Evolutionary conservation across 257 asterid species (phyloP).

Genomic region (Buddleja alternifolia): DNA sequence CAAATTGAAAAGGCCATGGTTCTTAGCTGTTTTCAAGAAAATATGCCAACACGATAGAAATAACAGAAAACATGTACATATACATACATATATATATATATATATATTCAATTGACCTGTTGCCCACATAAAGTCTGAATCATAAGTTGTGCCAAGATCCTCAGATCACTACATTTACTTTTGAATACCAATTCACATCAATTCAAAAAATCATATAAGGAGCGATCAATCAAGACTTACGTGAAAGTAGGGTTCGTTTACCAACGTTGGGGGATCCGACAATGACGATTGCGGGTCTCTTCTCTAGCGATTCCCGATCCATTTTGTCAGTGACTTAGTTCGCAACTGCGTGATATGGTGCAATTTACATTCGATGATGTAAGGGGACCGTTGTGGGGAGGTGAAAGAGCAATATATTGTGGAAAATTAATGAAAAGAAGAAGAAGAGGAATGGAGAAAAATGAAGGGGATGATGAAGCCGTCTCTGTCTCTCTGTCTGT

Average conservation of each 20-base stretch:
- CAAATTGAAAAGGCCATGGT: background rate
- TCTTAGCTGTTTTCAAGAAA: background rate
- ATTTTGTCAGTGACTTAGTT: too few relatives aligned
- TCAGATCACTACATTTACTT: constrained; percentile 10
- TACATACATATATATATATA: too few relatives aligned
- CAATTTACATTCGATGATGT: too few relatives aligned
- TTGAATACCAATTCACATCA: constrained; percentile 16
- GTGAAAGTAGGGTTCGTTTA: constrained; percentile 80
- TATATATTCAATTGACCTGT: too few relatives aligned
- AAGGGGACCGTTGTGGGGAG: too few relatives aligned
- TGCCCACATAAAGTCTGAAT: background rate
- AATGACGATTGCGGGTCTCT: constrained; percentile 70
- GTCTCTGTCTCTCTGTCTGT: too few relatives aligned
- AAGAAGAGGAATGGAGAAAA: too few relatives aligned
- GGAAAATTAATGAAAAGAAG: too few relatives aligned
- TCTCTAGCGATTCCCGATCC: constrained; percentile 59
- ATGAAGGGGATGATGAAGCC: too few relatives aligned
- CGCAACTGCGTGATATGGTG: too few relatives aligned
- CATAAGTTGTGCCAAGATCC: background rate
- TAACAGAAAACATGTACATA: too few relatives aligned
- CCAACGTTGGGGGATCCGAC: constrained; percentile 89
- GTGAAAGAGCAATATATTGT: too few relatives aligned
- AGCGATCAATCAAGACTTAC: constrained; percentile 47
- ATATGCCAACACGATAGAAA: background rate
- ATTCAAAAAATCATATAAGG: background rate